These are phyloP conservation scores for Solanum bukasovii DNA, from an alignment of 257 asterid genomes.

Conservation along the genomic window DNA sequence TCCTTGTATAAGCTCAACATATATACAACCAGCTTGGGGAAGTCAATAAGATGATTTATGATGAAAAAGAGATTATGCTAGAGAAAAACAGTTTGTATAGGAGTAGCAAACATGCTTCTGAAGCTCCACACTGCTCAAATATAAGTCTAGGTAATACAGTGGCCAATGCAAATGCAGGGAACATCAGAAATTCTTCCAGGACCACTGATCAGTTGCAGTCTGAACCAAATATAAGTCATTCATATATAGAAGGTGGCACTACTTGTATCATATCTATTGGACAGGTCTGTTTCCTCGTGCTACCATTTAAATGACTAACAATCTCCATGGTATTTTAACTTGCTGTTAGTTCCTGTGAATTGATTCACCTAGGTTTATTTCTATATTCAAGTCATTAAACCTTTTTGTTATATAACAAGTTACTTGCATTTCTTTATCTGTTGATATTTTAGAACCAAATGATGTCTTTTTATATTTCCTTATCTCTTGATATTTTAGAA, in stretches of 20 bases:
- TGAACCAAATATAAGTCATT: neutral
- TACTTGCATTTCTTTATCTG: neutral
- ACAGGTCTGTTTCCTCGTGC: constrained; percentile 13
- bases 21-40: neutral
- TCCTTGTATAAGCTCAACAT: neutral
- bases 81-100: constrained; percentile 7
- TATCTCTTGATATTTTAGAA: neutral
- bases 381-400: neutral
- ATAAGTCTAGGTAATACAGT: neutral
- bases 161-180: neutral
- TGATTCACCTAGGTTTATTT: neutral
- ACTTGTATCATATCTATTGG: constrained; percentile 12
- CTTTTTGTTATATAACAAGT: neutral
- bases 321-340: neutral
- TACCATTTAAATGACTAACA: neutral
- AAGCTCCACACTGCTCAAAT: neutral
- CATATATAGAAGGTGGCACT: neutral
- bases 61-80: neutral
- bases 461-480: neutral
- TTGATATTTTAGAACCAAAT: neutral
- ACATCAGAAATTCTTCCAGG: neutral
- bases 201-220: neutral
- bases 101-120: neutral
- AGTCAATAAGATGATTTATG: neutral
- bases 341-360: neutral